A percentile compares a stretch with the other conserved stretches of the same genome.
phyloP scores from a whole-genome alignment of 2,329 filamentous ascomycete species.

The Talaromyces sp. region DNA sequence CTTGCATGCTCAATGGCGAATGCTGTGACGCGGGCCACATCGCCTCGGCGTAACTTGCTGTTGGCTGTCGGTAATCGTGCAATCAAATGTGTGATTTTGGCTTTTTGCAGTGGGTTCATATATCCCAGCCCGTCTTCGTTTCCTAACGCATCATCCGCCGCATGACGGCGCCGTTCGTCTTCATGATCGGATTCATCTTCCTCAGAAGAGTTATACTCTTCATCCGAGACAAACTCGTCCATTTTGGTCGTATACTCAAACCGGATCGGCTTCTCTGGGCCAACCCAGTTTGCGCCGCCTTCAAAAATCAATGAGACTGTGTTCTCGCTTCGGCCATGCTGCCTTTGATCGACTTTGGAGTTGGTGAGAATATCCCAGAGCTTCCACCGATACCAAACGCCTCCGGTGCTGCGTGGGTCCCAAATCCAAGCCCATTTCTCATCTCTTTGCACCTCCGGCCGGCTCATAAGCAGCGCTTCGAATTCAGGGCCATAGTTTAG shows the following conservation, averaged over 20 bases:
- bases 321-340: constrained; percentile 46
- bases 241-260: constrained; percentile 76
- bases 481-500: constrained; percentile 79
- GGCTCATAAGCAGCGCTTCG: constrained; percentile 85
- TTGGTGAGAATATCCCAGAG: constrained; percentile 82
- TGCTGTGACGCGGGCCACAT: constrained; percentile 77
- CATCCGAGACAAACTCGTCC: constrained; percentile 74
- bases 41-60: constrained; percentile 70
- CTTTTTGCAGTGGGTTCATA: constrained; percentile 76
- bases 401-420: constrained; percentile 72
- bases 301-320: constrained; percentile 63
- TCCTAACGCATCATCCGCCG: constrained; percentile 35
- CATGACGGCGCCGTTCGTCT: constrained; percentile 40
- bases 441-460: constrained; percentile 74
- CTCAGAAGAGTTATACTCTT: constrained; percentile 81
- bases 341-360: constrained; percentile 36
- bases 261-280: constrained; percentile 65
- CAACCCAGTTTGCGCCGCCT: constrained; percentile 69
- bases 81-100: constrained; percentile 79
- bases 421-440: constrained; percentile 94
- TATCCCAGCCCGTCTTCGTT: constrained; percentile 55
- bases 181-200: constrained; percentile 62
- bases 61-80: constrained; percentile 72
- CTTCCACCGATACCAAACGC: constrained; percentile 88
- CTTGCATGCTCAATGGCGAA: constrained; percentile 88